Percentiles rank a stretch among this genome's conserved stretches.
These are phyloP conservation scores for Apiospora hydei DNA, from an alignment of 2,329 filamentous ascomycete genomes.

Conservation along the genomic window DNA sequence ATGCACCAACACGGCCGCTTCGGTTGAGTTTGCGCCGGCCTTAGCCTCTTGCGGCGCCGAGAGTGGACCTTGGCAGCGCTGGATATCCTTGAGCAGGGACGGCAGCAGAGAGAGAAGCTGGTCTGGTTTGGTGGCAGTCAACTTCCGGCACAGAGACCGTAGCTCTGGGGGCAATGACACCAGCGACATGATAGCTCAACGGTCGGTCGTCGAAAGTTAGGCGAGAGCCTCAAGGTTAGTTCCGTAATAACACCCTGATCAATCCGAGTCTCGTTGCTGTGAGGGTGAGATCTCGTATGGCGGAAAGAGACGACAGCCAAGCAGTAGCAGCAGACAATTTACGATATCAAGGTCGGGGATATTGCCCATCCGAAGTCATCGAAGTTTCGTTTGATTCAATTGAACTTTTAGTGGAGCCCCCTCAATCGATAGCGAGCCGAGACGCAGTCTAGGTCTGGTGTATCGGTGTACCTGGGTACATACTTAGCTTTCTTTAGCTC, in stretches of 20 bases:
- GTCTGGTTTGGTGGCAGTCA: constrained; percentile 74
- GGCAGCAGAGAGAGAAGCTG: constrained; percentile 79
- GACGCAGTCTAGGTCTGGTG: too few relatives aligned
- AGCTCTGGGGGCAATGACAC: constrained; percentile 63
- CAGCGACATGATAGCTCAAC: constrained; percentile 35
- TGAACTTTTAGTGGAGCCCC: constrained; percentile 28
- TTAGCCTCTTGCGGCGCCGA: constrained; percentile 68
- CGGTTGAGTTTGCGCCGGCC: constrained; percentile 66
- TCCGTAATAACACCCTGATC: not conserved
- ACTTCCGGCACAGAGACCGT: constrained; percentile 69
- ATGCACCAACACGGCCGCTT: constrained; percentile 75
- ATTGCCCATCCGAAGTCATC: constrained; percentile 9
- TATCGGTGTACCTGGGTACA: not conserved
- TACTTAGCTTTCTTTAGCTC: not conserved
- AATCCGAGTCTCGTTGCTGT: not conserved
- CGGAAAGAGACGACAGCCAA: not conserved
- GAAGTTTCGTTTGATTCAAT: constrained; percentile 16
- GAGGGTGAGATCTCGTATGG: not conserved
- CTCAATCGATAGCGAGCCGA: constrained; percentile 3
- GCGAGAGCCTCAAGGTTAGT: not conserved
- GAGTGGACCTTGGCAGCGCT: constrained; percentile 66
- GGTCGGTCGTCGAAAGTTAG: not conserved
- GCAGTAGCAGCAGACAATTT: not conserved
- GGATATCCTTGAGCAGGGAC: constrained; percentile 68
- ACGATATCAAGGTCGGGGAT: constrained; percentile 4